Evolutionary conservation across 1,284 basidiomycete species (phyloP), one percentile per base, ranked within the genome.

Genomic region (Papiliotrema nemorosa): DNA sequence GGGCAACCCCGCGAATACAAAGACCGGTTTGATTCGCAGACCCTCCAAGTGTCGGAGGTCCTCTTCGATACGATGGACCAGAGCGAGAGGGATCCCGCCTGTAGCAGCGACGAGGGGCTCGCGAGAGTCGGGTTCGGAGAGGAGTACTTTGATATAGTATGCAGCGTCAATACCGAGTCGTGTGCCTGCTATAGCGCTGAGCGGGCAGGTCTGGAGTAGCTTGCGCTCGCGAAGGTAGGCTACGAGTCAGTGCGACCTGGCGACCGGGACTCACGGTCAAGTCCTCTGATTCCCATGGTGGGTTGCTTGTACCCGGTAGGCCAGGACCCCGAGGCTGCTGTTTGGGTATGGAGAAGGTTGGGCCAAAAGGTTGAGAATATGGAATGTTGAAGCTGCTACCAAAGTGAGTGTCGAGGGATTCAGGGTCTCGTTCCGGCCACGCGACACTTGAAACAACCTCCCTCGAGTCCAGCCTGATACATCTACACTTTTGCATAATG

Each of bases 151-250:
- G 41, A 98, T 81, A 76, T 97, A 98, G 75, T 88, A 85, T 14
- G 88, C 85, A 6, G 92, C 90, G 80, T 99, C 96, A 70, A 99
- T 97, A 43, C 94, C 94, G 25, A 99, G 84, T 47, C 96, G 87
- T 47, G 93, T 90, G 72, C 96, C 90, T 42, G 88, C 83, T 48
- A 99, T 81, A 5, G 87, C 83, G 53, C 82, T 84, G 49, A 99
- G 82, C 24, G 90, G 84, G 47, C 87, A 84, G 42, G 85, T 86
- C 74, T 90, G 85, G 55, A 88, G 75, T 65, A 94, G 86, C 76
- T 91, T 90, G 71, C 88, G 85, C 78, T 94, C 90, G 27, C 81
- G 74, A 62, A 97, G 80, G 71, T 89, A 89, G 70, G 81, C 90
- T 93, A 73, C 6, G 21, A 26, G 35, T 41, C 35, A 43, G 35